Evolutionary conservation across 1,139 yeast species (phyloP), one percentile per base, ranked within the genome.

Genomic region (Yamadazyma atlantica): DNA sequence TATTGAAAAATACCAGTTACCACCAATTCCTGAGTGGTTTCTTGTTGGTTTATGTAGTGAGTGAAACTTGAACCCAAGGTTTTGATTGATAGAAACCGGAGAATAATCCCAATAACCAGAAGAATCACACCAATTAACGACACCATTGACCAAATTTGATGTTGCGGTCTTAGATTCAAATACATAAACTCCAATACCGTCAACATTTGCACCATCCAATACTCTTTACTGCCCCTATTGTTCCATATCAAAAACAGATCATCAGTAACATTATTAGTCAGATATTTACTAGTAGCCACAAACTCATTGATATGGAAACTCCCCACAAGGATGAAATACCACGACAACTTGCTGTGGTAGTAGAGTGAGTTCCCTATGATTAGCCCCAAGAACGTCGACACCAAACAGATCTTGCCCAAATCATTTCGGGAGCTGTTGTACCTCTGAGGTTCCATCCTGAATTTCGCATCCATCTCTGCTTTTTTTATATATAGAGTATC

Each of bases 21-120:
- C 14, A 67, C 56, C 32, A 69, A 50, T 21, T 35, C 45, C 21
- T 45, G 49, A 7, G 43, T 35, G 16, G 25, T 5, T 18, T 29
- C 24, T 3, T 39, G 38, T 5, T 36, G 33, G 7, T 34, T 34
- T 7, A 62, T 56, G 37, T 53, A 51, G 45, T 69, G 75, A 30
- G 66, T 58, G 42, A 69, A 69, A 21, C 69, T 60, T 14, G 46
- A 49, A 0, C 73, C 73, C 39, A 73, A 63, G 3, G 62, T 57
- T 31, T 42, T 51, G 57, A 69, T 69, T 7, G 73, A 64, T 19
- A 50, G 15, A 10, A 49, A 52, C 15, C 75, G 45, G 2, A 68
- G 34, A 4, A 29, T 33, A 8, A 47, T 30, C 14, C 51, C 52
- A 3, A 35, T 10, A 2, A 16, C 21, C 40, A 37, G 33, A 3